Conservation (phyloP, 805 yeast species). For the Candida yuanshanica region DNA sequence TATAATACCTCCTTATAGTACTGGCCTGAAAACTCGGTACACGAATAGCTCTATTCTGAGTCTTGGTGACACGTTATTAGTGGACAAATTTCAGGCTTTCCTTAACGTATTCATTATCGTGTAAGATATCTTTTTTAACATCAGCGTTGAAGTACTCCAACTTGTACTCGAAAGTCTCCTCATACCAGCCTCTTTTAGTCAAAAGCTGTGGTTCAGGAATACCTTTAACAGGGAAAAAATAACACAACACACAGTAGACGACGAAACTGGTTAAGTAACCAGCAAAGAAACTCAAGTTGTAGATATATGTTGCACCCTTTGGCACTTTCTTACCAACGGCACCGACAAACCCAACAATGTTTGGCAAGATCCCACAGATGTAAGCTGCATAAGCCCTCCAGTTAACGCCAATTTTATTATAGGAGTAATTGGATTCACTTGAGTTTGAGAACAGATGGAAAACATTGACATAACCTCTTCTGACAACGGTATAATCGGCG, state of each 20-base stretch:
- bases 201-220: constrained; percentile 35
- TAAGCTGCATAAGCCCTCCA: constrained; percentile 86
- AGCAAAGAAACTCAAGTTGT: constrained; percentile 67
- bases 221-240: constrained; percentile 48
- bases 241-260: constrained; percentile 48
- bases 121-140: background rate
- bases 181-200: constrained; percentile 44
- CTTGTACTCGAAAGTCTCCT: constrained; percentile 16
- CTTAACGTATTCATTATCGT: background rate
- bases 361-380: constrained; percentile 73
- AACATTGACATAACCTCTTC: constrained; percentile 64
- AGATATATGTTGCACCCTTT: constrained; percentile 67
- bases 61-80: too few species aligned
- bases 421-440: constrained; percentile 46
- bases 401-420: constrained; percentile 58
- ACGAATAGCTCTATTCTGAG: too few species aligned
- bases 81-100: too few species aligned
- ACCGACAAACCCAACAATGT: constrained; percentile 83
- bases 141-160: background rate
- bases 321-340: constrained; percentile 78
- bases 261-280: constrained; percentile 61
- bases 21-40: too few species aligned
- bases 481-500: constrained; percentile 63
- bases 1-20: too few species aligned
- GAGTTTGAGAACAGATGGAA: constrained; percentile 56